These are phyloP conservation scores for Bipolaris victoriae DNA, from an alignment of 2,329 filamentous ascomycete species.

Conservation along the genomic window DNA sequence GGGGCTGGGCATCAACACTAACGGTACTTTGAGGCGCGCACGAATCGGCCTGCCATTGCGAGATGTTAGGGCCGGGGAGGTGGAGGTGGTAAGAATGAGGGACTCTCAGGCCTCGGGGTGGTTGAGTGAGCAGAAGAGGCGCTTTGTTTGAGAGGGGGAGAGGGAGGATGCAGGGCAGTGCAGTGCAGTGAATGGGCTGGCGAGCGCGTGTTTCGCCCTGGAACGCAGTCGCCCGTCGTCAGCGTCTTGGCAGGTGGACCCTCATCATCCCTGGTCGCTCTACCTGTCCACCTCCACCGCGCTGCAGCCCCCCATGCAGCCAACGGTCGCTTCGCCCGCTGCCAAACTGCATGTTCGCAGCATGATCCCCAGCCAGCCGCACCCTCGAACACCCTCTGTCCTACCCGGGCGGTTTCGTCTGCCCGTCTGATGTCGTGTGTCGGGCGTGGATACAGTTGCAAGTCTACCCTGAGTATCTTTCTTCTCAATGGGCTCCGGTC, in stretches of 20 bases:
- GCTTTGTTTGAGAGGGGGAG: slow-evolving; percentile 15
- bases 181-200: slow-evolving; percentile 15
- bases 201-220: slow-evolving; percentile 20
- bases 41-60: slow-evolving; percentile 72
- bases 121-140: slow-evolving; percentile 12
- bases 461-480: no score
- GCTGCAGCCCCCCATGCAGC: slow-evolving; percentile 16
- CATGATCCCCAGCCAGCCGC: slow-evolving; percentile 6
- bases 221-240: slow-evolving; percentile 12
- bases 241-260: slow-evolving; percentile 21
- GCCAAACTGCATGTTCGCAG: slow-evolving; percentile 6
- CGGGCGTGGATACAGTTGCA: no score
- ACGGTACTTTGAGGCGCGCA: slow-evolving; percentile 77
- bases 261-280: slow-evolving; percentile 9
- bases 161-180: slow-evolving; percentile 12
- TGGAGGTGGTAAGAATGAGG: slow-evolving; percentile 16
- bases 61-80: slow-evolving; percentile 7
- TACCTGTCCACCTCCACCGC: slow-evolving; percentile 14
- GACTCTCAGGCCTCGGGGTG: slow-evolving; percentile 15
- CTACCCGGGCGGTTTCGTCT: neutral
- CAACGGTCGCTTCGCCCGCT: slow-evolving; percentile 2
- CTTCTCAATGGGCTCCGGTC: neutral
- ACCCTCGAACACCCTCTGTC: neutral
- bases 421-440: neutral
- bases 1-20: slow-evolving; percentile 36